Evolutionary conservation across 495 filamentous ascomycete species (phyloP).

Genomic region (Penicillium ochrochloron): DNA sequence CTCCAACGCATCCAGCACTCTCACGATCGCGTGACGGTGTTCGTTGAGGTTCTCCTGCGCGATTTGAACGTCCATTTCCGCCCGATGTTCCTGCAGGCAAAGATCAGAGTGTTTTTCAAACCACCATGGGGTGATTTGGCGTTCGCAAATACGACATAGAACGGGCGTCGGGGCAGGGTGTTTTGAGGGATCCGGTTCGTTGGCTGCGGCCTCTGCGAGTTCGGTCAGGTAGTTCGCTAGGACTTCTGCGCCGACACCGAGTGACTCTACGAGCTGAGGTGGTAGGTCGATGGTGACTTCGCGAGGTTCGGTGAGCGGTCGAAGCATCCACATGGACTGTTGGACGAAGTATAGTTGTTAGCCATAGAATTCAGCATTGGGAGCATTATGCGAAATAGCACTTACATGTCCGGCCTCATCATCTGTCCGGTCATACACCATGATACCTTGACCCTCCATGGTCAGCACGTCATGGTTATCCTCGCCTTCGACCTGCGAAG

Average conservation of each 20-base stretch:
- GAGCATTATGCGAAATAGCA: slow-evolving; percentile 13
- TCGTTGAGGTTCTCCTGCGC: slow-evolving; percentile 92
- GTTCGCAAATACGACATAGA: slow-evolving; percentile 95
- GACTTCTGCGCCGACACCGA: slow-evolving; percentile 93
- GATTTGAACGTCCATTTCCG: slow-evolving; percentile 96
- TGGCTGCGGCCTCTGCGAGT: slow-evolving; percentile 81
- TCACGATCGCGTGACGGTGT: slow-evolving; percentile 94
- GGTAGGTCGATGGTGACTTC: slow-evolving; percentile 97
- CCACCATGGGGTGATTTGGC: slow-evolving; percentile 99
- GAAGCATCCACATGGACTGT: slow-evolving; percentile 99
- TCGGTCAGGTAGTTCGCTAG: slow-evolving; percentile 90
- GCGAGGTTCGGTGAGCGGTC: slow-evolving; percentile 83
- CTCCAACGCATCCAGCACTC: slow-evolving; percentile 89
- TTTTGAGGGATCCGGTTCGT: slow-evolving; percentile 84
- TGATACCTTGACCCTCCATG: slow-evolving; percentile 94
- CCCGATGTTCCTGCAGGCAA: slow-evolving; percentile 92
- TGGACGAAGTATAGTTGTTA: slow-evolving; percentile 26
- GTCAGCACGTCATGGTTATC: slow-evolving; percentile 64
- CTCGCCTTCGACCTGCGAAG: slow-evolving; percentile 45
- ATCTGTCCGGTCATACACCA: slow-evolving; percentile 90
- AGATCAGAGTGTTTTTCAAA: slow-evolving; percentile 98
- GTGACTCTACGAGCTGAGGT: slow-evolving; percentile 84
- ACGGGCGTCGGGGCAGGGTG: slow-evolving; percentile 88
- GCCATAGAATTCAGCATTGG: background rate
- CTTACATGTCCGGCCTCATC: slow-evolving; percentile 87